Base-by-base conservation (phyloP, 2,329 filamentous ascomycete species). In the Epichloe uncinata region DNA sequence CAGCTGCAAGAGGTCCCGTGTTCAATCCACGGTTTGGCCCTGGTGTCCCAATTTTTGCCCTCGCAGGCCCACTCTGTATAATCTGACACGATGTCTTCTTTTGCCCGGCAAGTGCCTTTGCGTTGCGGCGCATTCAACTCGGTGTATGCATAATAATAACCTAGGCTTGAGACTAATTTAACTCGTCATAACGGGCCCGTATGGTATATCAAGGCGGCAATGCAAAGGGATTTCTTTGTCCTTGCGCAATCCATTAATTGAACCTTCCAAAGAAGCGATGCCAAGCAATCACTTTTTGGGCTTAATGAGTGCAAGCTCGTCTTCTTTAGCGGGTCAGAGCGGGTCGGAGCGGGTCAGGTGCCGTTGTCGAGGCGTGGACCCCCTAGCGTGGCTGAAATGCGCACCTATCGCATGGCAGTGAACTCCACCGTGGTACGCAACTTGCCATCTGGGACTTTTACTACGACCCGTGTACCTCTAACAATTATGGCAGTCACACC, bases 1-100 rank as follows among this genome's bases (percentile, higher is more conserved):
- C 49, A 51, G 6, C 45, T 63, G 61, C 58, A 59, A 62, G 61
- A 63, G 61, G 61, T 61, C 61, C 59, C 60, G 61, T 55, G 61
- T 63, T 63, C 61, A 58, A 63, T 59, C 56, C 61, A 56, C 60
- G 60, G 58, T 58, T 55, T 53, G 56, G 55, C 57, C 59, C 58
- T 2, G 5, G 8, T 4, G 12, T 18, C 5, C 34, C 1, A 3
- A 50, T 51, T 59, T 58, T 55, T 9, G n/a, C 3, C 20, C 20
- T 40, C 22, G 2, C 22, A 22, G 22, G 22, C 22, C 2, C 45
- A 5, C 2, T 5, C 7, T 2, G 5, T 26, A 22, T 36, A 9
- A 12, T 16, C 6, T 30, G 6, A 8, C 4, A 41, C 12, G 8
- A 15, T 9, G 30, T 42, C 33, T 41, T 48, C 42, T 47, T 52